Evolutionary conservation across 495 filamentous ascomycete genomes (phyloP), one percentile per base, ranked within the genome.

Genomic region (Ramalina peruviana): DNA sequence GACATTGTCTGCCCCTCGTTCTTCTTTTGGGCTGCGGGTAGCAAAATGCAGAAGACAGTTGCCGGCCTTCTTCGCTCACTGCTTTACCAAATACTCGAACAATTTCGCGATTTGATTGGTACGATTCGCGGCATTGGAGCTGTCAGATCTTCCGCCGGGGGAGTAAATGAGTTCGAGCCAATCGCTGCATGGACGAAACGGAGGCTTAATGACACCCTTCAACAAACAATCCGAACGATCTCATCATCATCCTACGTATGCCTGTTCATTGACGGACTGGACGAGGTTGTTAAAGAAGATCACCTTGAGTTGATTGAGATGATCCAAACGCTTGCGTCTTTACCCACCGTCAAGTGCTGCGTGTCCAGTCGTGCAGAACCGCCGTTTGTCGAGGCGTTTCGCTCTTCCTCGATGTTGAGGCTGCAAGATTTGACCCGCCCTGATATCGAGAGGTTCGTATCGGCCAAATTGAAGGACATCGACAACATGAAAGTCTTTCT

Each of bases 231-330:
- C 11, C 11, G 36, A n/a, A 21, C 37, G 36, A 17, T 36, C 40
- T 30, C 36, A 2, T 27, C 44, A 1, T 46, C 27, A 30, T 26
- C 46, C 19, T 19, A 19, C 4, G 44, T 74, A n/a, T 74, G 66
- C 52, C 65, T 75, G 40, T 68, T 74, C 38, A 65, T 76, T 33
- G 74, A 75, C 51, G 71, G 69, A 2, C 54, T 74, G 0, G 72
- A 73, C 43, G 71, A 75, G 45, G 69, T 43, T 17, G 43, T 43
- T 17, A 37, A 36, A 17, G 54, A 46, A 19, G 23, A 50, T 38
- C 54, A 49, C 2, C 43, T 16, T 15, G 54, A 61, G 6, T 43
- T 67, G 6, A 42, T 65, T 13, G 40, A 60, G 1, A 15, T 60
- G 0, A 26, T 66, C 15, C 10, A 57, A 21, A 12, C 13, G 5